Conservation (phyloP, 345 rosid genomes). For the Salix suchowensis region DNA sequence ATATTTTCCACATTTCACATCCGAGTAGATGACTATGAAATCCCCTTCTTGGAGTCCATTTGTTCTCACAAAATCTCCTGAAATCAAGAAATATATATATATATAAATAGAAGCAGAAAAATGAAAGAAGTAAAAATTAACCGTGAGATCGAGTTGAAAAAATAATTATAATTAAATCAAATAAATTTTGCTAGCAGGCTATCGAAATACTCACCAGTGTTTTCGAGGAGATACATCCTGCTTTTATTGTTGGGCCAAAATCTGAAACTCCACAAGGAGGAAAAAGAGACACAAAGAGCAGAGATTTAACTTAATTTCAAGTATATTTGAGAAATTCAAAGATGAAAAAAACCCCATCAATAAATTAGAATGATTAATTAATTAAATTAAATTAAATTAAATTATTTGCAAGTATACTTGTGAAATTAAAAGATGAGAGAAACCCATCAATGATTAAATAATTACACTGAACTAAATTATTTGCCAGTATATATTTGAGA, state of each 20-base stretch:
- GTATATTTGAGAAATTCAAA: neutral
- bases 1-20: conserved; percentile 88
- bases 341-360: neutral
- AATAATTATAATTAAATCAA: neutral
- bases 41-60: conserved; percentile 99
- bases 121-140: neutral
- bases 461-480: no score
- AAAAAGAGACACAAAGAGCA: neutral
- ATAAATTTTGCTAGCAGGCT: neutral
- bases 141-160: neutral
- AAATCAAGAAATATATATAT: neutral
- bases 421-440: neutral
- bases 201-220: conserved; percentile 55
- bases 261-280: conserved; percentile 50
- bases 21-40: conserved; percentile 95
- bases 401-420: no score
- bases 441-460: no score
- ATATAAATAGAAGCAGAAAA: neutral
- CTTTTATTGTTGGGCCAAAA: conserved; percentile 99
- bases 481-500: no score
- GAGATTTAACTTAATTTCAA: conserved; percentile 17
- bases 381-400: no score
- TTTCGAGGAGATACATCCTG: conserved; percentile 99
- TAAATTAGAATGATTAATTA: no score
- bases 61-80: conserved; percentile 90